Evolutionary conservation across 352 stramenopile genomes (phyloP).

Genomic region (Achlya hypogyna): DNA sequence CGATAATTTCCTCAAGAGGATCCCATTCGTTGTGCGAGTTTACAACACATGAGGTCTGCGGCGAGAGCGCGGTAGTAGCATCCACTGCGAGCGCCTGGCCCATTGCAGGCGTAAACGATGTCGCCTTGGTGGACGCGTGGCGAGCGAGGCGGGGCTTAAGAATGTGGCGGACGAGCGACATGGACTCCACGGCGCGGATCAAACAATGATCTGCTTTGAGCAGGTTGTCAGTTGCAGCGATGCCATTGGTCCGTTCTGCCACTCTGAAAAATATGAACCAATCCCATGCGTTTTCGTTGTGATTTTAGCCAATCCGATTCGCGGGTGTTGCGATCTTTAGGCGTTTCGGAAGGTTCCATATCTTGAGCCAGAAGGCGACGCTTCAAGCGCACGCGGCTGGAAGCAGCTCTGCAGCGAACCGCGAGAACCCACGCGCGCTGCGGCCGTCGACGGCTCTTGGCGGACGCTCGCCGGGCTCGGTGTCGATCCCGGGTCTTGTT

Average conservation of each 20-base stretch:
- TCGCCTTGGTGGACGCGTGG: background rate
- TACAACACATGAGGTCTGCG: constrained; percentile 27
- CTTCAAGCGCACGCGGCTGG: too few relatives aligned
- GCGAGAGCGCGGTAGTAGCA: background rate
- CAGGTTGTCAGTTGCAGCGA: background rate
- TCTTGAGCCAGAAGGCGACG: background rate
- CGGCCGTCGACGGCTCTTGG: too few relatives aligned
- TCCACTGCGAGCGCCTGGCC: background rate
- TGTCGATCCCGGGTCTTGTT: too few relatives aligned
- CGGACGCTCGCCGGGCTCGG: too few relatives aligned
- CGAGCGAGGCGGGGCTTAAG: background rate
- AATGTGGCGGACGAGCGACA: background rate
- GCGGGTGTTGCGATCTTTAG: background rate
- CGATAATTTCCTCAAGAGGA: constrained; percentile 85
- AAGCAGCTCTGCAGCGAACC: too few relatives aligned
- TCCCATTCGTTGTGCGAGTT: constrained; percentile 90
- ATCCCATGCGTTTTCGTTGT: background rate
- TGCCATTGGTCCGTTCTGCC: background rate
- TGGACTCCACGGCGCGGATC: background rate
- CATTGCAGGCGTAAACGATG: background rate
- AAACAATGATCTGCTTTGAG: background rate
- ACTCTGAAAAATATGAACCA: background rate
- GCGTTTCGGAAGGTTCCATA: background rate
- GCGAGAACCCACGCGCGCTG: too few relatives aligned
- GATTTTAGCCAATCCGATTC: background rate